Evolutionary conservation across 2,329 filamentous ascomycete species (phyloP).

Genomic region (Fusarium drepaniforme): DNA sequence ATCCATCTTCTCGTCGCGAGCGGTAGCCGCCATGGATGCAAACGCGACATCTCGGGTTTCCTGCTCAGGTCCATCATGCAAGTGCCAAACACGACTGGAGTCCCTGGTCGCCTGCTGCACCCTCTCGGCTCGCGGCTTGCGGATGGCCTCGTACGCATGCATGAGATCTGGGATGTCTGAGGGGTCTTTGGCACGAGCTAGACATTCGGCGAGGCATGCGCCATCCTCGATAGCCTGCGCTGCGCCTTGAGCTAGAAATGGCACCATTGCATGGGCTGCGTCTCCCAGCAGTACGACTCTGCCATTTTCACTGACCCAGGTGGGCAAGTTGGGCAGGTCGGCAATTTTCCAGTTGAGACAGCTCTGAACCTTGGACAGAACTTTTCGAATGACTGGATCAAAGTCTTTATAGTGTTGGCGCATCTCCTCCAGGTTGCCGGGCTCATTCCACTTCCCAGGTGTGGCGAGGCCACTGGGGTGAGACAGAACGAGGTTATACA

Average conservation of each 20-base stretch:
- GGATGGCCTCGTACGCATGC: neutral
- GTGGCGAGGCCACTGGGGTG: neutral
- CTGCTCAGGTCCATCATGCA: neutral
- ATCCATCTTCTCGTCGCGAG: neutral
- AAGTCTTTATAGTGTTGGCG: neutral
- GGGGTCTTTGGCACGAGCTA: neutral
- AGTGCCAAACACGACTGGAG: neutral
- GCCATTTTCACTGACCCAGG: neutral
- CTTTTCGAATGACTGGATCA: neutral
- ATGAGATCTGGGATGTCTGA: neutral
- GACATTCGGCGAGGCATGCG: neutral
- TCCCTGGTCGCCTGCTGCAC: neutral
- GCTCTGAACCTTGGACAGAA: neutral
- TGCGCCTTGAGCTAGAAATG: neutral
- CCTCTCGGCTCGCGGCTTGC: neutral
- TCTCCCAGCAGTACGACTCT: neutral
- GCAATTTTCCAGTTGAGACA: neutral
- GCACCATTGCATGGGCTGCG: neutral
- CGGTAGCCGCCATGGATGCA: neutral
- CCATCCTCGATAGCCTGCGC: neutral
- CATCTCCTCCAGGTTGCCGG: neutral
- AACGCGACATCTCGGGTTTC: neutral
- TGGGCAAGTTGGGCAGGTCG: neutral
- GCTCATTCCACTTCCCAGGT: neutral
- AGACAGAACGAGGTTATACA: neutral